Evolutionary conservation across 129 eudicot genomes (phyloP).

Genomic region (Lonicera japonica): DNA sequence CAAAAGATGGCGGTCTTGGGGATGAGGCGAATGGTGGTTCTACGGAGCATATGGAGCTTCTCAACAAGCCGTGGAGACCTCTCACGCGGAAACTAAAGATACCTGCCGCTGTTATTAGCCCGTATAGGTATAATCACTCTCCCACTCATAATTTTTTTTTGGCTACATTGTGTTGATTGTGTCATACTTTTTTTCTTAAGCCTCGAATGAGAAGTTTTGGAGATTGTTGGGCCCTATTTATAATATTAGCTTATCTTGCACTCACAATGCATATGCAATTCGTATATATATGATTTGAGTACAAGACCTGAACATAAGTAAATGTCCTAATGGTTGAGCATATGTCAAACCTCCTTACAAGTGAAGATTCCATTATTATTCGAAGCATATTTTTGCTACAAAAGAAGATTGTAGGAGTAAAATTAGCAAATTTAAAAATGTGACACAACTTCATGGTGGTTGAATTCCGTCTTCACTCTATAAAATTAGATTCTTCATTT

Average conservation of each 20-base stretch:
- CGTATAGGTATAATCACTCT: constrained; percentile 36
- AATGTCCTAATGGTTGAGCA: too few relatives aligned
- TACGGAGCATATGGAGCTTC: constrained; percentile 36
- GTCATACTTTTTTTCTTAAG: not conserved
- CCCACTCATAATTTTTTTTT: not conserved
- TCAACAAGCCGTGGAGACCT: constrained; percentile 62
- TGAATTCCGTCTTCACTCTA: too few relatives aligned
- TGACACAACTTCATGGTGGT: too few relatives aligned
- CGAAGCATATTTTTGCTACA: too few relatives aligned
- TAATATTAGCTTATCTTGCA: not conserved
- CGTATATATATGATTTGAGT: too few relatives aligned
- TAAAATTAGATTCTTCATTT: too few relatives aligned
- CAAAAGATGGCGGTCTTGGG: constrained; percentile 40
- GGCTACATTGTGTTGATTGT: not conserved
- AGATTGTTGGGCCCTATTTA: not conserved
- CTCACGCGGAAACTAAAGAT: constrained; percentile 60
- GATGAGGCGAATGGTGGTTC: constrained; percentile 14
- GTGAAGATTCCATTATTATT: too few relatives aligned
- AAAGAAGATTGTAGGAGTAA: too few relatives aligned
- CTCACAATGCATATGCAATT: too few relatives aligned
- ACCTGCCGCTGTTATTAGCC: constrained; percentile 53
- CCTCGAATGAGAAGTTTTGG: not conserved
- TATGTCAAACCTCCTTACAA: too few relatives aligned
- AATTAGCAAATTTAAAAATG: too few relatives aligned
- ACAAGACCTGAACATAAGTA: too few relatives aligned